A percentile compares a stretch with the other conserved stretches of the same genome.
phyloP scores from a whole-genome alignment of 768 basidiomycete species.

The Rhizopogon salebrosus region DNA sequence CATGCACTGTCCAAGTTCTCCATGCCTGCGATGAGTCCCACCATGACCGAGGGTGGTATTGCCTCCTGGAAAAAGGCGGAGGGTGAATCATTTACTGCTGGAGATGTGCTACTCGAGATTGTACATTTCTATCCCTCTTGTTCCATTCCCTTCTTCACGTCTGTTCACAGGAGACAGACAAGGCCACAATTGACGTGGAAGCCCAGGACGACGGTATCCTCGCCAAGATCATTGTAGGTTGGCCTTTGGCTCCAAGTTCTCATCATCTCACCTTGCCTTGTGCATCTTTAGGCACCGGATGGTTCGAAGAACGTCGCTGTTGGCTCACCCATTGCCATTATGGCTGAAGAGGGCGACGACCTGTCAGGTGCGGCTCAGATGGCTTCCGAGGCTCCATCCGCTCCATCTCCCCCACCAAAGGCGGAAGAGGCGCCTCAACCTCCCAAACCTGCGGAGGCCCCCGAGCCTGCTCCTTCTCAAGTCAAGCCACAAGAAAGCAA shows the following conservation, averaged over 20 bases:
- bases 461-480: slow-evolving; percentile 29
- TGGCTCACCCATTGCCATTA: slow-evolving; percentile 84
- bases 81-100: slow-evolving; percentile 82
- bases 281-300: slow-evolving; percentile 54
- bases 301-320: slow-evolving; percentile 86
- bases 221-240: slow-evolving; percentile 90
- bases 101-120: slow-evolving; percentile 95
- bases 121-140: slow-evolving; percentile 39
- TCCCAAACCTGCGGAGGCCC: slow-evolving; percentile 31
- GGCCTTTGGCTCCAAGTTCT: neutral
- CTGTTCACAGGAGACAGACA: slow-evolving; percentile 88
- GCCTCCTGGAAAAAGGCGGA: slow-evolving; percentile 97
- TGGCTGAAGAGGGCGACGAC: slow-evolving; percentile 95
- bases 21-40: slow-evolving; percentile 99
- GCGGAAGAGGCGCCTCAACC: slow-evolving; percentile 38
- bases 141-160: slow-evolving; percentile 7
- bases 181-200: slow-evolving; percentile 99
- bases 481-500: slow-evolving; percentile 38
- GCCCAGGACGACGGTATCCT: slow-evolving; percentile 96
- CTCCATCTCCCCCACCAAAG: slow-evolving; percentile 22
- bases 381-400: slow-evolving; percentile 56
- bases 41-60: slow-evolving; percentile 99
- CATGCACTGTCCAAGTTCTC: slow-evolving; percentile 81
- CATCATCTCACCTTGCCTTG: neutral
- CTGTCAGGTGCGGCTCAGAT: slow-evolving; percentile 74